These are phyloP conservation scores for Fraxinus ornus DNA, from an alignment of 305 asterid genomes.

Conservation along the genomic window DNA sequence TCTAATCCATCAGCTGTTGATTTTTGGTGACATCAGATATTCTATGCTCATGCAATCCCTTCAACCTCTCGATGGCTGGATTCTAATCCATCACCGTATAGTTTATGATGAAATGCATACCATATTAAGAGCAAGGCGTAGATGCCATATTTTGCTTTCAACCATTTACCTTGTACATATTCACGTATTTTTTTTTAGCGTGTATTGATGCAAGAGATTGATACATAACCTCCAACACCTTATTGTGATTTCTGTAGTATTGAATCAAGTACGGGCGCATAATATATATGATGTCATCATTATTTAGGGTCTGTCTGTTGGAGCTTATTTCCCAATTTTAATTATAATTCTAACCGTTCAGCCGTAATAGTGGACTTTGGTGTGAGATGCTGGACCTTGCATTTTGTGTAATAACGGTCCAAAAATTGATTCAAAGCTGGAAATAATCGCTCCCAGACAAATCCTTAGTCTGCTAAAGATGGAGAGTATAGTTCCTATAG, in stretches of 20 bases:
- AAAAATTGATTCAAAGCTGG: too few species aligned
- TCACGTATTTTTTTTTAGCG: background rate
- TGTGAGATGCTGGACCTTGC: too few species aligned
- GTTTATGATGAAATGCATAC: background rate
- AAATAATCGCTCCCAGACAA: too few species aligned
- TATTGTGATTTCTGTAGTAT: background rate
- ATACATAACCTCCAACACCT: background rate
- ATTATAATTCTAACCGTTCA: too few species aligned
- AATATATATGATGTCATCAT: background rate
- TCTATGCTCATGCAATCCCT: background rate
- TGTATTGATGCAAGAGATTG: background rate
- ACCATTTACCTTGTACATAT: background rate
- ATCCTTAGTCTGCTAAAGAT: background rate
- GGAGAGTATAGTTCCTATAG: background rate
- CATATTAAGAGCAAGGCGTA: background rate
- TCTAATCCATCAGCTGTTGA: constrained; percentile 22
- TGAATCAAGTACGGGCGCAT: background rate
- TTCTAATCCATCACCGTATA: background rate
- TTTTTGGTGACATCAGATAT: constrained; percentile 13
- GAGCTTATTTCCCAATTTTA: too few species aligned
- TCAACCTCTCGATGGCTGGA: constrained; percentile 21
- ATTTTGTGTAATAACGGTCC: too few species aligned
- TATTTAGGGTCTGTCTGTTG: background rate
- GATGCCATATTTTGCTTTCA: constrained; percentile 1
- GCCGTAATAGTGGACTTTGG: too few species aligned